These are phyloP conservation scores for Lasiodiplodia hormozganensis DNA, from an alignment of 2,329 filamentous ascomycete genomes.

Conservation along the genomic window DNA sequence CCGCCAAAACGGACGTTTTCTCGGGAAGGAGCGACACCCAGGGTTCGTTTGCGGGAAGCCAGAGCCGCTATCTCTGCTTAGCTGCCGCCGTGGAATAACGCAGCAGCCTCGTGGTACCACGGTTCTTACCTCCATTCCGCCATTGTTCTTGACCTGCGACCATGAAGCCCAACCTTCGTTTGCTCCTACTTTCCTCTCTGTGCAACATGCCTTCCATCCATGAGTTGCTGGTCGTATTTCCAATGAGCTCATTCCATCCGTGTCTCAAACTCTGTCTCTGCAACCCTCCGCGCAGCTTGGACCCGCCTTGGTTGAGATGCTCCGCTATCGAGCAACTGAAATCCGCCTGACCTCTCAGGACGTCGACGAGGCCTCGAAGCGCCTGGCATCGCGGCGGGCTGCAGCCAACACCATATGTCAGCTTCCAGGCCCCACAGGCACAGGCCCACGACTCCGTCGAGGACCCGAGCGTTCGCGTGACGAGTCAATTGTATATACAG, in stretches of 20 bases:
- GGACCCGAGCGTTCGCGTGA: conserved; percentile 42
- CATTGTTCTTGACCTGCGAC: background rate
- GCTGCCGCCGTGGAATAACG: background rate
- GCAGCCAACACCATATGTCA: conserved; percentile 26
- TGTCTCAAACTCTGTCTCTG: conserved; percentile 4
- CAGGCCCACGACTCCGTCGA: conserved; percentile 37
- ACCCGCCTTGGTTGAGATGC: conserved; percentile 35
- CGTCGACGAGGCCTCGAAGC: conserved; percentile 43
- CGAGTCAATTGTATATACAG: conserved; percentile 35
- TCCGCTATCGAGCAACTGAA: conserved; percentile 46
- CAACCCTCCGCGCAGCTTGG: background rate
- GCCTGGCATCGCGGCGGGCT: conserved; percentile 39
- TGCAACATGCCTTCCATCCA: conserved; percentile 23
- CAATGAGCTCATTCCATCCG: conserved; percentile 15
- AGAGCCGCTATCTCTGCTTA: conserved; percentile 8
- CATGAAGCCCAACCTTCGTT: background rate
- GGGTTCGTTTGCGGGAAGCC: background rate
- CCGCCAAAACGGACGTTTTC: background rate
- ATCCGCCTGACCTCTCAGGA: conserved; percentile 46
- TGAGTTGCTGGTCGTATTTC: conserved; percentile 3
- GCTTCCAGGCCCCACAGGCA: conserved; percentile 23
- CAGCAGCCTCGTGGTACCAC: conserved; percentile 6
- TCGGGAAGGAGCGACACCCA: conserved; percentile 3
- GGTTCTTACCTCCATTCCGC: background rate
- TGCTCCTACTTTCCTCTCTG: conserved; percentile 1